Evolutionary conservation across 2,329 filamentous ascomycete species (phyloP).

Genomic region (Triangularia verruculosa): DNA sequence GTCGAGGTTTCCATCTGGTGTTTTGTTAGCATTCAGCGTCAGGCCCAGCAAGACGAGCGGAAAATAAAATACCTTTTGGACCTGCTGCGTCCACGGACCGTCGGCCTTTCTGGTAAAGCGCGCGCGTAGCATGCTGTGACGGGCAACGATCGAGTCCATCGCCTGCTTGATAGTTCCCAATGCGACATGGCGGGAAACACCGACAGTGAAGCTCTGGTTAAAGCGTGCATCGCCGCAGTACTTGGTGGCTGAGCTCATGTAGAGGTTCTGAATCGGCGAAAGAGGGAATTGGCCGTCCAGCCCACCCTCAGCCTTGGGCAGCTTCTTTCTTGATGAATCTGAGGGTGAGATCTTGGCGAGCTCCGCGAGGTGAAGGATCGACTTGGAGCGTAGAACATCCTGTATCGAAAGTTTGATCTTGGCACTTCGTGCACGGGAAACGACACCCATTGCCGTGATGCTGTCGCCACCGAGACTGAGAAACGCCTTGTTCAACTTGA

Average conservation of each 20-base stretch:
- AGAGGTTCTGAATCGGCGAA: constrained; percentile 26
- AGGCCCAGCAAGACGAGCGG: not conserved
- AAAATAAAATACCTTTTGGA: constrained; percentile 16
- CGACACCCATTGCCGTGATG: constrained; percentile 28
- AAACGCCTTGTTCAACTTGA: constrained; percentile 22
- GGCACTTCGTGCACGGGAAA: constrained; percentile 26
- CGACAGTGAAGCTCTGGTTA: constrained; percentile 25
- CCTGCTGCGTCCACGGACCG: constrained; percentile 23
- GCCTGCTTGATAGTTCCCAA: constrained; percentile 17
- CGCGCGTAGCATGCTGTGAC: constrained; percentile 25
- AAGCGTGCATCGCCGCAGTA: constrained; percentile 23
- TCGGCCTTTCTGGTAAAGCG: constrained; percentile 15
- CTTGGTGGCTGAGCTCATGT: constrained; percentile 13
- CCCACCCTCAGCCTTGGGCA: not conserved
- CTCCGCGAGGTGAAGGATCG: constrained; percentile 23
- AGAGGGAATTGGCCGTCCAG: constrained; percentile 19
- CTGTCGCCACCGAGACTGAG: constrained; percentile 27
- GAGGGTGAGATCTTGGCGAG: constrained; percentile 18
- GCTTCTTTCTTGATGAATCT: not conserved
- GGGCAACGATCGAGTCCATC: constrained; percentile 22
- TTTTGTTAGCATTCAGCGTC: not conserved
- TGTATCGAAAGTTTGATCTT: constrained; percentile 23
- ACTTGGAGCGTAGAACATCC: constrained; percentile 26
- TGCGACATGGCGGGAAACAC: constrained; percentile 12
- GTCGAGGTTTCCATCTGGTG: constrained; percentile 17